Evolutionary conservation across 176 grass and related monocot species (phyloP), one percentile per base, ranked within the genome.

Genomic region (Eleusine coracana): DNA sequence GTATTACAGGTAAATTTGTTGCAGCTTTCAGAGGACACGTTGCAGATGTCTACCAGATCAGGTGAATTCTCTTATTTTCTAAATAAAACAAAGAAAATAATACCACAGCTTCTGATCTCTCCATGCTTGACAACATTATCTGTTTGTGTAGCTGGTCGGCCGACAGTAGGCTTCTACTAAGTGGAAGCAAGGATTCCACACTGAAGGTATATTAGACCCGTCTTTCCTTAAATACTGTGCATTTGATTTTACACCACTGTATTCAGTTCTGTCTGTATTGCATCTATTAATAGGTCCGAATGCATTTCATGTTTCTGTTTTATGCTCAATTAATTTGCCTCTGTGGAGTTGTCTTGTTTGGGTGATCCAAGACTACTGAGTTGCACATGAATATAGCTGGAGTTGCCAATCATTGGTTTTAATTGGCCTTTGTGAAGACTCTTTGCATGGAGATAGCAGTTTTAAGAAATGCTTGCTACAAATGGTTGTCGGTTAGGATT

Each of bases 171-270:
- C 96, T 98, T 78, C 89, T 98, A 28, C 87, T 98, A 44, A 98
- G 96, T 74, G 96, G 93, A 80, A 98, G 96, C 93, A 98, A 98
- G 89, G 93, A 98, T 66, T 98, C 93, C 11, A 98, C 96, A 25
- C 78, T 98, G 34, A 98, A 98, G 96, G 96, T 98, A 83, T 71
- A 59, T 66, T 39, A 21, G 15, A 14, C 41, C 39, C 70, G 28
- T 21, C 23, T 39, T 66, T 8, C 13, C 77, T 66, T 75, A 75
- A 75, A 42, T 21, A 2, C 55, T 51, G 3, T 20, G 3, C 46
- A 12, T 69, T 46, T 44, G 14, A 37, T 80, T 18, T 70, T 25
- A 23, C 9, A 34, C 37, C 29, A 62, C 36, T 27, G 11, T 36
- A 54, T 74, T 74, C 70, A 65, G 17, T 40, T 58, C 1, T 36